These are phyloP conservation scores for Blastocystis sp. DNA, from an alignment of 352 stramenopile genomes.

Conservation along the genomic window DNA sequence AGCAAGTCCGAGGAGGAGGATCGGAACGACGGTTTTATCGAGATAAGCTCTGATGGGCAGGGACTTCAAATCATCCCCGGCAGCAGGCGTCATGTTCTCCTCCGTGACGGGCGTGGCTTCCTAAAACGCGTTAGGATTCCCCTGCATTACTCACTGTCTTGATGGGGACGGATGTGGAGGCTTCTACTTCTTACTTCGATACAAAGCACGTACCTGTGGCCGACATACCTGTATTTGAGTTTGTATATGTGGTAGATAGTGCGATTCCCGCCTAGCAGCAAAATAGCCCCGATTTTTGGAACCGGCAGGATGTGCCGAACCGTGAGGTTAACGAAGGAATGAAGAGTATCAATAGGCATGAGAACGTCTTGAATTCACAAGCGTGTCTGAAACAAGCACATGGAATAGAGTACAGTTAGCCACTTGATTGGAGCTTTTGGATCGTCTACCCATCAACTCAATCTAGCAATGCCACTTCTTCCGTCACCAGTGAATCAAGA, in stretches of 20 bases:
- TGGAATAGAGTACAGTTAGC: background rate
- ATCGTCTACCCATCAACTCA: background rate
- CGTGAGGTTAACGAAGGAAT: background rate
- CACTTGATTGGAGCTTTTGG: background rate
- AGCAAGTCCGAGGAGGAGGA: constrained; percentile 42
- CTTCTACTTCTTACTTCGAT: constrained; percentile 5
- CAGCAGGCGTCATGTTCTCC: background rate
- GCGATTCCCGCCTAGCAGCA: background rate
- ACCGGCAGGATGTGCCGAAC: background rate
- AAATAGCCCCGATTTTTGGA: background rate
- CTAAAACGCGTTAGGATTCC: background rate
- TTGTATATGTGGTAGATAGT: background rate
- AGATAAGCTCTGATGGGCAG: constrained; percentile 51
- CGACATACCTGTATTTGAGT: background rate
- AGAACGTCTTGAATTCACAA: background rate
- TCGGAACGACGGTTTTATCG: constrained; percentile 54
- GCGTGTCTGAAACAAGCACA: background rate
- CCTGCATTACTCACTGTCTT: background rate
- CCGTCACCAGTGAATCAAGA: background rate
- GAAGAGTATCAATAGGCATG: background rate
- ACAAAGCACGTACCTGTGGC: background rate
- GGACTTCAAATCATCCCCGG: constrained; percentile 56
- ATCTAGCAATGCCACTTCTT: background rate
- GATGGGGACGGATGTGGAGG: background rate
- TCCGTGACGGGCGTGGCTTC: constrained; percentile 12